Base-by-base conservation (phyloP, 2,329 filamentous ascomycete species). In the Diaporthe capsici region DNA sequence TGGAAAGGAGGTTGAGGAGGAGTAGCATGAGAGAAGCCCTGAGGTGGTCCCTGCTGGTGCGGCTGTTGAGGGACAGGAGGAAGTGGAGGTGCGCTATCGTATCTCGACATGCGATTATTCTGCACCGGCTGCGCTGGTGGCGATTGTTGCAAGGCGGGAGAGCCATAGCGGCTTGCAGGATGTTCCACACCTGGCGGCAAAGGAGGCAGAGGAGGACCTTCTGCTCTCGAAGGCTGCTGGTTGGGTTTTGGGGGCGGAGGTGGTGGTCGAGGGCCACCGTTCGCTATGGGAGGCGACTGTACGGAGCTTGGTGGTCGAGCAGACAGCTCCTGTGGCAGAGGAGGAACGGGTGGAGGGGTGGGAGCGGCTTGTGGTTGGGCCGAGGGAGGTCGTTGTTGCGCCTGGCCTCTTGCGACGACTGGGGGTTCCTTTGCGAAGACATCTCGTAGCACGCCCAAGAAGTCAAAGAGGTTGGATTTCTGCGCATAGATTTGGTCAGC, bases 361-460 rank as follows among this genome's bases (percentile, higher is more conserved):
- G 82, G 78, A 22, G 78, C 75, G 13, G 68, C 77, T 12, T 81
- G 85, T 47, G 76, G 81, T 63, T 82, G 83, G 31, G 84, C 82
- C n/a, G 84, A 81, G 20, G 83, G 83, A 34, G 84, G 80, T 55
- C 84, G 83, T 71, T 78, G 84, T 82, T 68, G 65, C 3, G 88
- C 86, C 80, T 89, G 88, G 78, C 92, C 92, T 79, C 92, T 92
- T 47, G 95, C 92, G 76, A 97, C 92, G 5, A 98, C 94, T 0
- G 97, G 97, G 12, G 97, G 97, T 81, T 99, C 97, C 84, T 97
- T 98, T 51, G 95, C 93, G 82, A 99, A 99, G 31, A 98, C 89
- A 72, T 97, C 95, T 79, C 94, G 91, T 4, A 99, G 85, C 39
- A 98, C 94, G 22, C 91, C 92, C 3, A 98, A 85, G 75, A 98